Percentiles rank a stretch among this genome's conserved stretches.
Evolutionary conservation across 179 eudicot species (phyloP).

Genomic region (Camellia oleifera): DNA sequence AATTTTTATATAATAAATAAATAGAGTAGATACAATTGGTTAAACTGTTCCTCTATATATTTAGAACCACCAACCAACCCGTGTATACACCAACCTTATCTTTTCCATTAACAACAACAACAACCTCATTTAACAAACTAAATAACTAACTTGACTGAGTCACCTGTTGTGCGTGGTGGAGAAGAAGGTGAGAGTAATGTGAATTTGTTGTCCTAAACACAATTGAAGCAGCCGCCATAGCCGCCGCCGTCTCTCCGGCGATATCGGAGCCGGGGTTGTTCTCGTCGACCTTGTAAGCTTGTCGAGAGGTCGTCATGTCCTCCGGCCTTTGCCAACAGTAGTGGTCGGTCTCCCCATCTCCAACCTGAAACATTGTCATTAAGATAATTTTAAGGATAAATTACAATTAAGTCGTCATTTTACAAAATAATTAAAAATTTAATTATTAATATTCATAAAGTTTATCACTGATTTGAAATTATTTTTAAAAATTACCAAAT

Average conservation of each 20-base stretch:
- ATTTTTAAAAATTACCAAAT: no score
- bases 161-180: slow-evolving; percentile 83
- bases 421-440: no score
- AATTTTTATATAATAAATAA: not conserved
- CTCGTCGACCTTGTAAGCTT: slow-evolving; percentile 67
- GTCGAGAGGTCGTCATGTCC: slow-evolving; percentile 86
- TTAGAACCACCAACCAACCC: no score
- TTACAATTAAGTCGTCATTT: no score
- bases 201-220: slow-evolving; percentile 61
- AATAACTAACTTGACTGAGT: not conserved
- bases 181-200: slow-evolving; percentile 62
- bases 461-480: no score
- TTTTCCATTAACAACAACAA: no score
- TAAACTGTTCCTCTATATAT: slow-evolving; percentile 39
- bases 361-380: slow-evolving; percentile 39
- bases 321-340: slow-evolving; percentile 88
- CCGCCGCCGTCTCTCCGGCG: slow-evolving; percentile 86
- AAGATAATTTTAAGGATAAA: no score
- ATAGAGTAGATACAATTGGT: slow-evolving; percentile 17
- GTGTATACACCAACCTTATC: no score
- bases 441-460: no score
- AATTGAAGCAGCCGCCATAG: slow-evolving; percentile 77
- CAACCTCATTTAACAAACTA: slow-evolving; percentile 16
- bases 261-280: slow-evolving; percentile 69
- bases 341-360: slow-evolving; percentile 76